Percentiles rank a stretch among this genome's conserved stretches.
Conservation (phyloP, 768 basidiomycete species). For the Xerocomellus chrysenteron region DNA sequence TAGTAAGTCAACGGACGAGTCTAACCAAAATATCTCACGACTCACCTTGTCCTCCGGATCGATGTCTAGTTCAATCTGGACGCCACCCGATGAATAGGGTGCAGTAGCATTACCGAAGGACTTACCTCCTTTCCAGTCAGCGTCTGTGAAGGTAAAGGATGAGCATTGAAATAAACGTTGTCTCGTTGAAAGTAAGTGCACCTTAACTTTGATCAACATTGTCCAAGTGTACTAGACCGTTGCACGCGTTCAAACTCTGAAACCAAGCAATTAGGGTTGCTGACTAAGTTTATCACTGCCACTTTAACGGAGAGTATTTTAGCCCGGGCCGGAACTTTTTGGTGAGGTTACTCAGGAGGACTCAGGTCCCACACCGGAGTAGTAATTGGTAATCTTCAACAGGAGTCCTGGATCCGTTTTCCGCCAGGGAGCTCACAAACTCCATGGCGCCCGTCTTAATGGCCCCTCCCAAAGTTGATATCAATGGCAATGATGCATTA, state of each 20-base stretch:
- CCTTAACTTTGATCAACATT: slow-evolving; percentile 31
- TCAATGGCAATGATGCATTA: slow-evolving; percentile 80
- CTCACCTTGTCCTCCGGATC: slow-evolving; percentile 83
- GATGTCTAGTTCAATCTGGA: slow-evolving; percentile 92
- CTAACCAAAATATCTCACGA: not conserved
- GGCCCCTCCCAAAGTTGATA: slow-evolving; percentile 87
- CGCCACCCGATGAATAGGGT: slow-evolving; percentile 10
- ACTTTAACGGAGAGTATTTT: not conserved
- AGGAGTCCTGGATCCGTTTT: slow-evolving; percentile 84
- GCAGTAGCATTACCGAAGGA: not conserved
- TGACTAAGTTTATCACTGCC: slow-evolving; percentile 7
- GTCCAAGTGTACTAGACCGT: slow-evolving; percentile 2
- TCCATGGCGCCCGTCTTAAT: slow-evolving; percentile 93
- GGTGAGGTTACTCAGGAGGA: too few relatives aligned
- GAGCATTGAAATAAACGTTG: not conserved
- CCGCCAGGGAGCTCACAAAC: slow-evolving; percentile 90
- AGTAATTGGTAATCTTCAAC: slow-evolving; percentile 79
- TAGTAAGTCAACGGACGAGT: not conserved
- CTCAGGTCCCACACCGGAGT: too few relatives aligned
- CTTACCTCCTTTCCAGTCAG: slow-evolving; percentile 95
- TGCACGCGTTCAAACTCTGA: not conserved
- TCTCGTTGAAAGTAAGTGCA: not conserved
- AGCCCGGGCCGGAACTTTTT: too few relatives aligned
- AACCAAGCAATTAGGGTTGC: not conserved
- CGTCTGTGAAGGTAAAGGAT: not conserved